Evolutionary conservation across 345 rosid genomes (phyloP).

Genomic region (Ceriops decandra): DNA sequence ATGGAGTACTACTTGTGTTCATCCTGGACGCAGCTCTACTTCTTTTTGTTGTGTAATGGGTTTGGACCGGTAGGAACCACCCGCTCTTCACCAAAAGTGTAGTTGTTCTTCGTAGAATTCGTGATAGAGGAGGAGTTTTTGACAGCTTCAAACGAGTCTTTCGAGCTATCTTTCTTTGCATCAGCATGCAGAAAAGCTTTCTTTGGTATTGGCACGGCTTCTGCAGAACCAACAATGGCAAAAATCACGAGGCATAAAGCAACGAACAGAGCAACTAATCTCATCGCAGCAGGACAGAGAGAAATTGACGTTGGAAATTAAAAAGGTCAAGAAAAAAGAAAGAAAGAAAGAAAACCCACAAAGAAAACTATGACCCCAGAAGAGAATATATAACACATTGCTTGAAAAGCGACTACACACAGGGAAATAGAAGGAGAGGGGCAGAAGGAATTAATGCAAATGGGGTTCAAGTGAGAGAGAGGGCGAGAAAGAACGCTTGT

Average conservation of each 20-base stretch:
- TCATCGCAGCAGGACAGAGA: constrained; percentile 16
- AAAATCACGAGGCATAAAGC: constrained; percentile 13
- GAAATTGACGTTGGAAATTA: not conserved
- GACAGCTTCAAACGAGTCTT: constrained; percentile 3
- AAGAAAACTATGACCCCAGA: not conserved
- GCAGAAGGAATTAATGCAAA: constrained; percentile 23
- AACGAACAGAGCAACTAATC: constrained; percentile 14
- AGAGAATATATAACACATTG: not conserved
- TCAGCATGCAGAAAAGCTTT: constrained; percentile 2
- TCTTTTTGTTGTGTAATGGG: constrained; percentile 33
- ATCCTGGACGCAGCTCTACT: not conserved
- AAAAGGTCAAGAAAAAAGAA: not conserved
- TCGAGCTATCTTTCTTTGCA: constrained; percentile 3
- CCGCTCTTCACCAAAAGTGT: constrained; percentile 20
- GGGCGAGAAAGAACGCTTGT: not conserved
- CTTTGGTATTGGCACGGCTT: constrained; percentile 12
- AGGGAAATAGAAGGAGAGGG: constrained; percentile 7
- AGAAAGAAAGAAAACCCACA: not conserved
- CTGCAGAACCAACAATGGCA: constrained; percentile 2
- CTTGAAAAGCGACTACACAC: constrained; percentile 9
- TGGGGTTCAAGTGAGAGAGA: not conserved
- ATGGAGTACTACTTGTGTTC: not conserved
- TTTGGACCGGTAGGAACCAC: constrained; percentile 38
- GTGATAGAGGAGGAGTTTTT: constrained; percentile 6
- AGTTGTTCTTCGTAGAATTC: constrained; percentile 3